phyloP scores from a whole-genome alignment of 2,329 filamentous ascomycete species.

The Chaetomium sp. region DNA sequence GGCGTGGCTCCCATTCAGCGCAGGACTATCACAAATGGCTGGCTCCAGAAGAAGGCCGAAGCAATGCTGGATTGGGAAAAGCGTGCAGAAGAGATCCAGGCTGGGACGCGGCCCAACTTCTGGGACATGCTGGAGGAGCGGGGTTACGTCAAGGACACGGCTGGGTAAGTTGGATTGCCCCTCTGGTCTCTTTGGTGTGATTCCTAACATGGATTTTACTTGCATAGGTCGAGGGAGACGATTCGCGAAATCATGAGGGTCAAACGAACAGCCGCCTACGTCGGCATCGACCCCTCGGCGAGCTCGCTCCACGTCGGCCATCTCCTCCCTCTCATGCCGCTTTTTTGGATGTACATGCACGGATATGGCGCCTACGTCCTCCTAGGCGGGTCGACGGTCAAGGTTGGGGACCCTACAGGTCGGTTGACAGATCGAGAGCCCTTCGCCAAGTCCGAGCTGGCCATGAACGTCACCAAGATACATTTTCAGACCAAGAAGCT shows the following conservation, averaged over 20 bases:
- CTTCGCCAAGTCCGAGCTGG: slow-evolving; percentile 54
- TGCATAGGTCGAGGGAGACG: slow-evolving; percentile 46
- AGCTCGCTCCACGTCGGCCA: slow-evolving; percentile 79
- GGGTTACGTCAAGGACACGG: slow-evolving; percentile 72
- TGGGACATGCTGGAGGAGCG: slow-evolving; percentile 70
- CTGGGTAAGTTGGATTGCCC: slow-evolving; percentile 58
- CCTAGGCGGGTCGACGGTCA: slow-evolving; percentile 73
- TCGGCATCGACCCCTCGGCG: slow-evolving; percentile 81
- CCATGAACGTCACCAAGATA: slow-evolving; percentile 68
- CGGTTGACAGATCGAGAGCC: slow-evolving; percentile 63
- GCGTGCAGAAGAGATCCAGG: slow-evolving; percentile 50
- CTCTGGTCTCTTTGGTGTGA: not conserved
- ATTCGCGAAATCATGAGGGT: slow-evolving; percentile 64
- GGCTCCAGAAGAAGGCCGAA: slow-evolving; percentile 47
- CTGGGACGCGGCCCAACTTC: slow-evolving; percentile 55
- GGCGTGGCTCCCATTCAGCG: slow-evolving; percentile 16
- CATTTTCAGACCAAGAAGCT: slow-evolving; percentile 70
- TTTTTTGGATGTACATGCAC: slow-evolving; percentile 82
- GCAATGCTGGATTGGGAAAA: slow-evolving; percentile 53
- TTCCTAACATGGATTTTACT: slow-evolving; percentile 15
- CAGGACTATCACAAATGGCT: slow-evolving; percentile 37
- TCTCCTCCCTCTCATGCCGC: slow-evolving; percentile 76
- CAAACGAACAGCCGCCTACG: slow-evolving; percentile 72
- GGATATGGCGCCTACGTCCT: slow-evolving; percentile 70
- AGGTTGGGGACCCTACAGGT: slow-evolving; percentile 77